Percentiles rank a stretch among this genome's conserved stretches.
Evolutionary conservation across 2,329 filamentous ascomycete genomes (phyloP).

Genomic region (Colletotrichum shisoi): DNA sequence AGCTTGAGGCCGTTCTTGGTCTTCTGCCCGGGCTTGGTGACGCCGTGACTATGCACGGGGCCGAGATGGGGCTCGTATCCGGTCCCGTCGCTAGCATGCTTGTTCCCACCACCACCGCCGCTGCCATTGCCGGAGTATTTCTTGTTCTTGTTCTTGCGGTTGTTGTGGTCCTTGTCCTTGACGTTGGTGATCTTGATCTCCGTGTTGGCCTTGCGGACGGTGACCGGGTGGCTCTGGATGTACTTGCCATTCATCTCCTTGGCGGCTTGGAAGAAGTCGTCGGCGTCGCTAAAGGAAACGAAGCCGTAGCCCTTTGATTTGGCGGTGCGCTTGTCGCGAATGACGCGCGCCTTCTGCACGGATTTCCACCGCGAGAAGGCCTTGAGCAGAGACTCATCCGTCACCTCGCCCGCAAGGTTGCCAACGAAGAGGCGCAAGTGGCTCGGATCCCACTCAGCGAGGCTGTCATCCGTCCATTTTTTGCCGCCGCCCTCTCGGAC

Average conservation of each 20-base stretch:
- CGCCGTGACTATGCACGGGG: slow-evolving; percentile 58
- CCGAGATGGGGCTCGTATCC: slow-evolving; percentile 62
- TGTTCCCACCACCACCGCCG: slow-evolving; percentile 45
- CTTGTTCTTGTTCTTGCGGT: slow-evolving; percentile 48
- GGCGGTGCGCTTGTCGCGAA: slow-evolving; percentile 93
- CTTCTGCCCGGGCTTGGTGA: slow-evolving; percentile 70
- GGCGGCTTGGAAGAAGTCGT: slow-evolving; percentile 95
- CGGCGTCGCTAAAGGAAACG: slow-evolving; percentile 91
- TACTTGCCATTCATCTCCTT: slow-evolving; percentile 99
- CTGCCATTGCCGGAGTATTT: slow-evolving; percentile 41
- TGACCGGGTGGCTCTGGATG: slow-evolving; percentile 94
- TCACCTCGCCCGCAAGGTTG: slow-evolving; percentile 96
- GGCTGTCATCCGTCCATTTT: slow-evolving; percentile 85
- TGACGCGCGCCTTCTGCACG: slow-evolving; percentile 89
- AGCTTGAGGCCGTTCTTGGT: slow-evolving; percentile 71
- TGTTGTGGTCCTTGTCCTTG: slow-evolving; percentile 52
- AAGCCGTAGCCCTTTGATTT: slow-evolving; percentile 98
- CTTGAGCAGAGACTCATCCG: slow-evolving; percentile 93
- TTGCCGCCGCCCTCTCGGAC: slow-evolving; percentile 88
- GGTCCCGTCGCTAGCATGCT: slow-evolving; percentile 47
- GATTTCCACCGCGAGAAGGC: slow-evolving; percentile 89
- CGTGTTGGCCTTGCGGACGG: slow-evolving; percentile 86
- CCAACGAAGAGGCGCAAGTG: slow-evolving; percentile 96
- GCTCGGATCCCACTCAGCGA: slow-evolving; percentile 94
- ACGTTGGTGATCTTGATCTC: slow-evolving; percentile 83